Base-by-base conservation (phyloP, 2,329 filamentous ascomycete genomes). In the Ophiostoma sp. region DNA sequence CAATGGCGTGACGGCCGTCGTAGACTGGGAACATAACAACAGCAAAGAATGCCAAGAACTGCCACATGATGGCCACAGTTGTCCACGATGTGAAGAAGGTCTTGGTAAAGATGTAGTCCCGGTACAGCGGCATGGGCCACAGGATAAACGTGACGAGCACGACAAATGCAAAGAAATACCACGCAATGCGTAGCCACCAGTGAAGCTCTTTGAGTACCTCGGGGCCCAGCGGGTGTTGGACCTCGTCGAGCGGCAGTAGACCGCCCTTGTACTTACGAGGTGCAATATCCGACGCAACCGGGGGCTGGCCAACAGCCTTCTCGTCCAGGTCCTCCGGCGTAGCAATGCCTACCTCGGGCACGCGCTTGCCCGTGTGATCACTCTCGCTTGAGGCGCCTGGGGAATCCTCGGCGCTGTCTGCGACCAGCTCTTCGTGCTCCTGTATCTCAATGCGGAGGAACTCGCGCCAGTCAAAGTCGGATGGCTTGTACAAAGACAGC, bases 71-170 rank as follows among this genome's bases (percentile, higher is more conserved):
- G 0, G 80, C 77, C 4, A 82, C 77, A 0, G 76, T 75, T 0
- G 78, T 76, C 81, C 81, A 83, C 0, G 80, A 78, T 0, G 75
- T 74, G 72, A 83, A 83, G 69, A 83, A 83, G 0, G 75, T 72
- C 71, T 77, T 78, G 0, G 77, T 81, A 70, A 83, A 84, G 52
- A 84, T 78, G 67, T 79, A 84, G 71, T 80, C 75, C 2, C 81
- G 78, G 70, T 84, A 83, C 5, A 84, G 75, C 36, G 82, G 81
- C 74, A 84, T 75, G 0, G 81, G 82, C 82, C 81, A 84, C 0
- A 78, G 71, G 11, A 84, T 64, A 40, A 82, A 79, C 0, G 82
- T 83, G 9, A 81, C 73, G 7, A 82, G 72, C 1, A 83, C 77
- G 64, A 71, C 62, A 18, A 67, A 45, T 5, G 64, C 40, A 8